Conservation (phyloP, 2,329 filamentous ascomycete species). For the Penicillium sp. region DNA sequence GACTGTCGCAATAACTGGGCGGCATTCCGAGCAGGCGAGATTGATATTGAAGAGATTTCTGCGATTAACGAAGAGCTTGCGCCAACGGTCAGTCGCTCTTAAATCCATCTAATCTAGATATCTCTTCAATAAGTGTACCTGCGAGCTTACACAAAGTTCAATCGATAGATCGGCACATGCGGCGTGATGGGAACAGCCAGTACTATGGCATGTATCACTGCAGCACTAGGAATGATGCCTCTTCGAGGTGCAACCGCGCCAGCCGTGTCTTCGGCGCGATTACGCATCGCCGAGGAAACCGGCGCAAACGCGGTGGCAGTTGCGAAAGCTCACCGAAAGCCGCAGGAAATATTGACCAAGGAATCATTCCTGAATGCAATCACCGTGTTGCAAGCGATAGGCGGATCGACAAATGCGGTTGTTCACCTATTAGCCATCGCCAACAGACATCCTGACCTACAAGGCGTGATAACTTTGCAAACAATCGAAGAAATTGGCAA, state of each 20-base stretch:
- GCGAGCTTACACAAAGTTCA: not conserved
- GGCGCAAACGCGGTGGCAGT: slow-evolving; percentile 52
- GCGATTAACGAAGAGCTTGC: slow-evolving; percentile 72
- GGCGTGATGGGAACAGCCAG: slow-evolving; percentile 62
- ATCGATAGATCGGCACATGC: slow-evolving; percentile 50
- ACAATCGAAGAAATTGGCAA: slow-evolving; percentile 53
- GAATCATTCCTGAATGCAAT: slow-evolving; percentile 57
- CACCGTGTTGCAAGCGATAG: slow-evolving; percentile 56
- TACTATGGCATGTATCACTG: slow-evolving; percentile 58
- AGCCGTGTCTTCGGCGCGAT: slow-evolving; percentile 54
- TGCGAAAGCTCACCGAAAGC: slow-evolving; percentile 41
- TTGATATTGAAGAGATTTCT: slow-evolving; percentile 72
- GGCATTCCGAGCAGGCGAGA: slow-evolving; percentile 62
- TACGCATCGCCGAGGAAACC: slow-evolving; percentile 58
- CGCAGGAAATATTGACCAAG: slow-evolving; percentile 48
- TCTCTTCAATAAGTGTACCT: not conserved
- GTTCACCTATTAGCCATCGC: slow-evolving; percentile 58
- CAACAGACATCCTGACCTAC: slow-evolving; percentile 53
- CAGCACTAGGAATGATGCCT: slow-evolving; percentile 56
- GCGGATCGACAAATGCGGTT: slow-evolving; percentile 59
- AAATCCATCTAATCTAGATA: not conserved
- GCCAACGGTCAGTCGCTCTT: slow-evolving; percentile 58
- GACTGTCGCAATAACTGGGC: slow-evolving; percentile 77
- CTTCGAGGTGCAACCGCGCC: slow-evolving; percentile 55
- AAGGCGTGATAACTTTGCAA: slow-evolving; percentile 48